Evolutionary conservation across 345 rosid species (phyloP).

Genomic region (Isatis tinctoria): DNA sequence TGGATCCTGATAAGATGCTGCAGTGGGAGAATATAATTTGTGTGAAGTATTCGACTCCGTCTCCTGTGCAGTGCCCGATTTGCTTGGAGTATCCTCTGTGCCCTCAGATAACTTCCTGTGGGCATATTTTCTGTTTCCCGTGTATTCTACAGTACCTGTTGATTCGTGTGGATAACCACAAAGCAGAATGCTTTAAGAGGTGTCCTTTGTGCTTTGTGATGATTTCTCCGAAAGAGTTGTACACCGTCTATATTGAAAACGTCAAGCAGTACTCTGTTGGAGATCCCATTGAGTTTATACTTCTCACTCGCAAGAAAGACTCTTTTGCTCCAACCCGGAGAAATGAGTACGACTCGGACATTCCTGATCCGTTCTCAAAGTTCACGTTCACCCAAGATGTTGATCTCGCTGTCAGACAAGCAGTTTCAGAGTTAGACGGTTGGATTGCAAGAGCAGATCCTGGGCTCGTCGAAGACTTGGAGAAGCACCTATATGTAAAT

Average conservation of each 20-base stretch:
- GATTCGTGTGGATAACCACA: slow-evolving; percentile 67
- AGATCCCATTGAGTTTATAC: slow-evolving; percentile 69
- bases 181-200: slow-evolving; percentile 61
- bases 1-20: slow-evolving; percentile 92
- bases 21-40: slow-evolving; percentile 90
- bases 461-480: slow-evolving; percentile 84
- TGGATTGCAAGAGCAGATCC: slow-evolving; percentile 89
- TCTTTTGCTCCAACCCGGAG: slow-evolving; percentile 57
- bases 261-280: slow-evolving; percentile 64
- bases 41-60: slow-evolving; percentile 77
- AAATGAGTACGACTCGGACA: slow-evolving; percentile 28
- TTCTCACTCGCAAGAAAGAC: slow-evolving; percentile 67
- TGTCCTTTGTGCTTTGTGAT: slow-evolving; percentile 93
- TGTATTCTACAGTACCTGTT: slow-evolving; percentile 76
- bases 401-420: slow-evolving; percentile 76
- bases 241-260: slow-evolving; percentile 69
- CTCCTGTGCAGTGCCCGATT: slow-evolving; percentile 85
- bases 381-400: slow-evolving; percentile 78
- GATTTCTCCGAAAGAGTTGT: slow-evolving; percentile 75
- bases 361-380: slow-evolving; percentile 63
- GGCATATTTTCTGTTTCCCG: slow-evolving; percentile 96
- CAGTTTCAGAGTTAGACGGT: slow-evolving; percentile 78
- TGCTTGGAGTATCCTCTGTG: slow-evolving; percentile 91
- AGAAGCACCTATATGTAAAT: slow-evolving; percentile 89
- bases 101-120: slow-evolving; percentile 93